phyloP scores from a whole-genome alignment of 208 protist species.

The Crithidia brevicula region DNA sequence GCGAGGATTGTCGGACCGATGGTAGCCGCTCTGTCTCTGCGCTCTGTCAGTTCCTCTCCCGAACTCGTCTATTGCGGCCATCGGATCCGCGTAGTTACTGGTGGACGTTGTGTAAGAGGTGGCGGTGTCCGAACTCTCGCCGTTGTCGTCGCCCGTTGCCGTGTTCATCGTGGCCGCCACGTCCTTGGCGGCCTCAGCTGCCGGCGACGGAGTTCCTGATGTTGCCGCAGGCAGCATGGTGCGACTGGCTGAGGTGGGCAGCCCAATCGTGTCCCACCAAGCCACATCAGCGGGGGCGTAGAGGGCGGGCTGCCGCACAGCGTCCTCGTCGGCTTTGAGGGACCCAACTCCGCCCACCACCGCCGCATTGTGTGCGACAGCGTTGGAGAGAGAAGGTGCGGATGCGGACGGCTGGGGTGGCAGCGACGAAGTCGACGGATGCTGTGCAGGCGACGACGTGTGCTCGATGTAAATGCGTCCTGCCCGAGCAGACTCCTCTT shows the following conservation, averaged over 20 bases:
- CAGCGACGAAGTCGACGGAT: neutral
- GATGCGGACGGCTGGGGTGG: neutral
- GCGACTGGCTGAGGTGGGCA: neutral
- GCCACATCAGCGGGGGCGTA: constrained; percentile 60
- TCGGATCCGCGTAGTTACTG: constrained; percentile 25
- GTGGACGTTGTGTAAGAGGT: constrained; percentile 78
- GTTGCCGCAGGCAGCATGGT: neutral
- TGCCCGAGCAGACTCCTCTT: neutral
- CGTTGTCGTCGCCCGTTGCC: constrained; percentile 32
- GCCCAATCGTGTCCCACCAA: constrained; percentile 70
- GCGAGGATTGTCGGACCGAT: too few relatives aligned
- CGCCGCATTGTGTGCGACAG: too few relatives aligned
- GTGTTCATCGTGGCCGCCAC: neutral
- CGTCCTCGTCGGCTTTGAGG: too few relatives aligned
- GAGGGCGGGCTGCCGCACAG: neutral
- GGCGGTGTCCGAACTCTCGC: constrained; percentile 49
- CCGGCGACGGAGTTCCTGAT: neutral
- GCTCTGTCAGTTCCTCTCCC: neutral
- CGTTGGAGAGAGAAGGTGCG: neutral
- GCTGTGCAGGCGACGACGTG: neutral
- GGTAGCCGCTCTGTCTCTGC: neutral
- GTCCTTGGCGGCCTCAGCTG: neutral
- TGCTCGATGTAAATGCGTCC: neutral
- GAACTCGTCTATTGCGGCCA: constrained; percentile 7
- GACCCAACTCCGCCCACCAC: too few relatives aligned